Evolutionary conservation across 2,329 filamentous ascomycete species (phyloP).

Genomic region (Xylaria sp.): DNA sequence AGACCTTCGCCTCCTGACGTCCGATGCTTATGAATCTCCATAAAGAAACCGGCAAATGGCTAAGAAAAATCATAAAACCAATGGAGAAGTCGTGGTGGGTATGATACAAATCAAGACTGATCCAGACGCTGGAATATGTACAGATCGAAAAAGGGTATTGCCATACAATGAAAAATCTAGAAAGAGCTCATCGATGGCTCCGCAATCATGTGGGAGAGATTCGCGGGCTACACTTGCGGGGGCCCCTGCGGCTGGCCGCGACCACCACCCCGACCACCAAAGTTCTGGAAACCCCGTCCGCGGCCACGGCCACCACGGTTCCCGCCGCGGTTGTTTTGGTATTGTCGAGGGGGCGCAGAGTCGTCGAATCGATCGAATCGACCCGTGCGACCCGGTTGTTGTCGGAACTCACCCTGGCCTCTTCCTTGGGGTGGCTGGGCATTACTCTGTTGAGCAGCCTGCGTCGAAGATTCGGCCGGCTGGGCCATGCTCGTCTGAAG

Average conservation of each 20-base stretch:
- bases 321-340: constrained; percentile 48
- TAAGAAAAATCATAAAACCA: constrained; percentile 44
- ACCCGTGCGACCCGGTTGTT: constrained; percentile 43
- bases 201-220: constrained; percentile 16
- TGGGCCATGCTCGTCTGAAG: constrained; percentile 42
- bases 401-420: constrained; percentile 47
- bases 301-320: constrained; percentile 47
- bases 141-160: constrained; percentile 42
- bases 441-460: constrained; percentile 44
- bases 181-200: constrained; percentile 19
- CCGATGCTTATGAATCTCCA: constrained; percentile 47
- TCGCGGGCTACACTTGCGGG: constrained; percentile 46
- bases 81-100: constrained; percentile 48
- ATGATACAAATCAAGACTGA: constrained; percentile 51
- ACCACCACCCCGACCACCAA: constrained; percentile 51
- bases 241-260: constrained; percentile 49
- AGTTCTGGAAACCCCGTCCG: constrained; percentile 51
- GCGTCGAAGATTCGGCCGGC: constrained; percentile 42
- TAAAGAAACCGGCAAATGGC: constrained; percentile 43
- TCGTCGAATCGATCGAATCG: constrained; percentile 51
- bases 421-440: constrained; percentile 44
- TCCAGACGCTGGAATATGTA: constrained; percentile 50
- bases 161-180: constrained; percentile 18
- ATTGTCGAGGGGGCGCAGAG: constrained; percentile 46
- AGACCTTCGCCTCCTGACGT: constrained; percentile 45